These are phyloP conservation scores for Elsinoe ampelina DNA, from an alignment of 2,329 filamentous ascomycete species.

Conservation along the genomic window DNA sequence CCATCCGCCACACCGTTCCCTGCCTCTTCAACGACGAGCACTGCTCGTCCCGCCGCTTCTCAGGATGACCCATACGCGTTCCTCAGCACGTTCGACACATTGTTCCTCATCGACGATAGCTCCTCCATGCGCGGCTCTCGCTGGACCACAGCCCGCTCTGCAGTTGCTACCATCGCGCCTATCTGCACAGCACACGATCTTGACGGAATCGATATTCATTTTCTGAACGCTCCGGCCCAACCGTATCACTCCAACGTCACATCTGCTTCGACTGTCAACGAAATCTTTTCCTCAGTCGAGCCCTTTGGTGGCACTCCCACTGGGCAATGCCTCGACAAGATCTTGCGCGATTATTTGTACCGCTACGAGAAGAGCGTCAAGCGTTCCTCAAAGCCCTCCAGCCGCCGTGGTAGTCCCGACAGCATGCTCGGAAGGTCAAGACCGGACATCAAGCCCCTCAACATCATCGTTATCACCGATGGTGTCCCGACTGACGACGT, in stretches of 20 bases:
- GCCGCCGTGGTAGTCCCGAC: constrained; percentile 18
- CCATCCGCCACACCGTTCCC: constrained; percentile 29
- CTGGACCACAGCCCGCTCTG: constrained; percentile 66
- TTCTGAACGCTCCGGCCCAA: constrained; percentile 62
- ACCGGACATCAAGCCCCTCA: constrained; percentile 61
- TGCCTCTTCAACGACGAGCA: constrained; percentile 20
- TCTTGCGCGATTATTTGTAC: constrained; percentile 63
- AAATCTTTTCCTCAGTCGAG: constrained; percentile 59
- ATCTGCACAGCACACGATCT: constrained; percentile 71
- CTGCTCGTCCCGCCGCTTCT: constrained; percentile 17
- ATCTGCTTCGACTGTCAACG: constrained; percentile 47
- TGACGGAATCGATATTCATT: constrained; percentile 86
- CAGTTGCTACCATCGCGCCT: constrained; percentile 64
- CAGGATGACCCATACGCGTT: constrained; percentile 66
- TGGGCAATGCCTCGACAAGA: constrained; percentile 58
- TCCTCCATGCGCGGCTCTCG: constrained; percentile 68
- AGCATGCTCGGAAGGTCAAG: neutral
- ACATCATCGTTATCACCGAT: constrained; percentile 90
- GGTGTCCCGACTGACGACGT: constrained; percentile 73
- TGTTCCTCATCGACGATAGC: constrained; percentile 90
- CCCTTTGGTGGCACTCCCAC: constrained; percentile 66
- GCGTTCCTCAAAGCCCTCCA: constrained; percentile 23
- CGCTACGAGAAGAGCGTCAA: constrained; percentile 35
- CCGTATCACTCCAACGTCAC: constrained; percentile 58
- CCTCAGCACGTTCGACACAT: constrained; percentile 69